phyloP scores from a whole-genome alignment of 2,329 filamentous ascomycete genomes.

The Ceratocystis papillata region DNA sequence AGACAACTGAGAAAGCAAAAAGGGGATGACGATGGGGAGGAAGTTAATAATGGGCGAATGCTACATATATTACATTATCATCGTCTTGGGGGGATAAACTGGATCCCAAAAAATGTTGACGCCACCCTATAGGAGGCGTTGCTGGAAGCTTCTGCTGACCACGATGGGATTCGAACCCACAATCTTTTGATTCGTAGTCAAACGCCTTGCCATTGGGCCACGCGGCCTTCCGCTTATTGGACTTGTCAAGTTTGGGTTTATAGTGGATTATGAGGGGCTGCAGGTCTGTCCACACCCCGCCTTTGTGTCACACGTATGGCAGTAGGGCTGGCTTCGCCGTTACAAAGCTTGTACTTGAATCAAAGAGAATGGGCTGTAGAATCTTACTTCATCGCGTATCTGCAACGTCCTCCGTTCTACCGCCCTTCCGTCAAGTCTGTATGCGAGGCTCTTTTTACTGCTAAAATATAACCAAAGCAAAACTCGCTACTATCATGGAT shows the following conservation, averaged over 20 bases:
- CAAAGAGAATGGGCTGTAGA: too few species aligned
- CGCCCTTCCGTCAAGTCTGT: not conserved
- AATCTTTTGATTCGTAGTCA: constrained; percentile 21
- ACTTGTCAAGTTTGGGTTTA: not conserved
- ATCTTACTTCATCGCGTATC: too few species aligned
- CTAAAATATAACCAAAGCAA: not conserved
- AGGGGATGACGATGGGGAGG: not conserved
- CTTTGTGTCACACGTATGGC: not conserved
- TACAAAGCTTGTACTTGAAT: too few species aligned
- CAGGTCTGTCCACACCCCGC: not conserved
- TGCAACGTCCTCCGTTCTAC: not conserved
- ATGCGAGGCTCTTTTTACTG: not conserved
- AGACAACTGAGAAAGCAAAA: not conserved
- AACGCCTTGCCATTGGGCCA: constrained; percentile 21
- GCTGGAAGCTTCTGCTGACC: not conserved
- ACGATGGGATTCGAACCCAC: constrained; percentile 21
- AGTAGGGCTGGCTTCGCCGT: not conserved
- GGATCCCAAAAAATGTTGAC: too few species aligned
- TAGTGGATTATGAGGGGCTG: not conserved
- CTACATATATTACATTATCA: not conserved
- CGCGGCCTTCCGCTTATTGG: constrained; percentile 14
- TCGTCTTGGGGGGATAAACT: too few species aligned
- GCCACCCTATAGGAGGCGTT: fast-evolving
- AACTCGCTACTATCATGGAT: not conserved
- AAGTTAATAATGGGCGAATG: not conserved